These are phyloP conservation scores for Trametes maxima DNA, from an alignment of 768 basidiomycete species.

Conservation along the genomic window DNA sequence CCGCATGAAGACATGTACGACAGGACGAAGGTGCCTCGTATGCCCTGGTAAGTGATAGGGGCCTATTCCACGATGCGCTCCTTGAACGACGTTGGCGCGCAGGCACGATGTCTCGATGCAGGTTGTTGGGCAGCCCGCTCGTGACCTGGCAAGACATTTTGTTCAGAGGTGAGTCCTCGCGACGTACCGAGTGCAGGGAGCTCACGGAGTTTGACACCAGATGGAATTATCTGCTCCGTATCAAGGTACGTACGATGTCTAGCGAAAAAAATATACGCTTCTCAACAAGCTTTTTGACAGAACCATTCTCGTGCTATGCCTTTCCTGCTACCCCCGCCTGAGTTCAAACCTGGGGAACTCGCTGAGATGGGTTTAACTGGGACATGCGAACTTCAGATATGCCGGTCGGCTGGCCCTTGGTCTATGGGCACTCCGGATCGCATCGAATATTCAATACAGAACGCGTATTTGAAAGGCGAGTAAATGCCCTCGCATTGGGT, in stretches of 20 bases:
- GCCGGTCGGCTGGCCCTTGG: slow-evolving; percentile 95
- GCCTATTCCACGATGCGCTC: neutral
- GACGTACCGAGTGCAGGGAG: neutral
- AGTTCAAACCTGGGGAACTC: slow-evolving; percentile 84
- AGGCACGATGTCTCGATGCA: slow-evolving; percentile 99
- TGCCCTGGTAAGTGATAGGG: slow-evolving; percentile 81
- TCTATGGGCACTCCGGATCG: slow-evolving; percentile 87
- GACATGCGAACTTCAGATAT: slow-evolving; percentile 97
- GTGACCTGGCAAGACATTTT: slow-evolving; percentile 94
- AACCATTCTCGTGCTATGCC: slow-evolving; percentile 94
- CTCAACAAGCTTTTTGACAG: slow-evolving; percentile 39
- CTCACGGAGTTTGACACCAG: slow-evolving; percentile 43
- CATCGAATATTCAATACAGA: slow-evolving; percentile 91
- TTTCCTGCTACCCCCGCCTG: slow-evolving; percentile 90
- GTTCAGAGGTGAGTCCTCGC: slow-evolving; percentile 67
- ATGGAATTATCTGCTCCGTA: slow-evolving; percentile 93
- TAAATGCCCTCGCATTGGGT: neutral
- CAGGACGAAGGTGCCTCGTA: slow-evolving; percentile 82
- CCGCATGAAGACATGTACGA: slow-evolving; percentile 97
- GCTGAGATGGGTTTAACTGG: slow-evolving; percentile 82
- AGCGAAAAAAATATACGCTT: neutral
- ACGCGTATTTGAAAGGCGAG: slow-evolving; percentile 87
- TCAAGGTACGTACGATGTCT: slow-evolving; percentile 60
- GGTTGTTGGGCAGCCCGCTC: slow-evolving; percentile 93
- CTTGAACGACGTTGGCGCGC: neutral